Percentiles rank a stretch among this genome's conserved stretches.
These are phyloP conservation scores for Suillus fuscotomentosus DNA, from an alignment of 768 basidiomycete genomes.

Conservation along the genomic window DNA sequence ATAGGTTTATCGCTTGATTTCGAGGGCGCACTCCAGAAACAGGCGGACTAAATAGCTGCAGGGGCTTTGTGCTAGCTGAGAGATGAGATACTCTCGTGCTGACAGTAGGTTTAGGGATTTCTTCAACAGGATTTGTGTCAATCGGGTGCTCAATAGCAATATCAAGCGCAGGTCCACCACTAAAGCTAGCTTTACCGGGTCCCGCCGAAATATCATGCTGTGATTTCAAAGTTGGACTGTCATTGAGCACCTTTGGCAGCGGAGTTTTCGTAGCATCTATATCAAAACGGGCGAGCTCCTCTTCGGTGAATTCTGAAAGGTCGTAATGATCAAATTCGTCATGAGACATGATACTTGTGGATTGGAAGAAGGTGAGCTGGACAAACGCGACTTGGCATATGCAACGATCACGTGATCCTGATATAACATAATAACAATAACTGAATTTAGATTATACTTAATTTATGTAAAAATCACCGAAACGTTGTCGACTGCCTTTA, in stretches of 20 bases:
- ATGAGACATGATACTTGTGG: constrained; percentile 19
- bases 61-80: neutral
- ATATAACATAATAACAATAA: too few relatives aligned
- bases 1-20: constrained; percentile 29
- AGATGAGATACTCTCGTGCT: neutral
- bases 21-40: neutral
- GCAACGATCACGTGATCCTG: neutral
- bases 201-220: constrained; percentile 5
- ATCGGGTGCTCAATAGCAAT: constrained; percentile 33
- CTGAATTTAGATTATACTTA: neutral
- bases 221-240: neutral
- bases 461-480: neutral
- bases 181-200: too few relatives aligned
- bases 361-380: neutral
- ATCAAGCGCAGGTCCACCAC: constrained; percentile 32
- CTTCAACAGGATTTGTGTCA: neutral
- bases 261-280: constrained; percentile 25
- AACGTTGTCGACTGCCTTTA: neutral
- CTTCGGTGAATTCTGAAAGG: constrained; percentile 54
- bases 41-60: neutral
- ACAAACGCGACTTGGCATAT: neutral
- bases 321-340: constrained; percentile 49
- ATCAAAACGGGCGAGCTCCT: constrained; percentile 55
- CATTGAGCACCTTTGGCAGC: constrained; percentile 4
- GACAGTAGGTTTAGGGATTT: too few relatives aligned